A percentile compares a stretch with the other conserved stretches of the same genome.
Evolutionary conservation across 2,329 filamentous ascomycete genomes (phyloP).

Genomic region (Colletotrichum tropicicola): DNA sequence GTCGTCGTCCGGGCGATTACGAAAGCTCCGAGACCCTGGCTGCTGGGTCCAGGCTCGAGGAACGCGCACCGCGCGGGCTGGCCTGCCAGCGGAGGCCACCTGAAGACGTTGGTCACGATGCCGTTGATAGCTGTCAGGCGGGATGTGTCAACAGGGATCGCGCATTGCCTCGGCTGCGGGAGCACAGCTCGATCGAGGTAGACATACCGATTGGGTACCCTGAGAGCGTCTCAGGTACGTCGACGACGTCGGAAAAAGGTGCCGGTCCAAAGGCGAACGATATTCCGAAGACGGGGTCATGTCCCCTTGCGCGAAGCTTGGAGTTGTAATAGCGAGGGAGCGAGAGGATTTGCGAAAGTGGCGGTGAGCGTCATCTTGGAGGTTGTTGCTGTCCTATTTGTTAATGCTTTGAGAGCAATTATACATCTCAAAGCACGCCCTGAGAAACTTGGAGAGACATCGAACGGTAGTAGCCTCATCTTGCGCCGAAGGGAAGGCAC

Average conservation of each 20-base stretch:
- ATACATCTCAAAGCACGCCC: too few species aligned
- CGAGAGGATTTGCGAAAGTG: too few species aligned
- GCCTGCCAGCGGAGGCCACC: neutral
- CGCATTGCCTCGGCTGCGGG: conserved; percentile 8
- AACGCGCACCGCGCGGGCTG: conserved; percentile 10
- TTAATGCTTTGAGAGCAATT: too few species aligned
- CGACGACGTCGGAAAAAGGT: neutral
- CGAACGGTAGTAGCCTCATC: too few species aligned
- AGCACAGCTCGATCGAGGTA: conserved; percentile 10
- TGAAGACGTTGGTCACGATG: conserved; percentile 19
- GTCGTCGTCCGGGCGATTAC: neutral
- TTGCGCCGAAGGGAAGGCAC: too few species aligned
- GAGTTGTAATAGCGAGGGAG: too few species aligned
- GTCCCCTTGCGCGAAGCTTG: too few species aligned
- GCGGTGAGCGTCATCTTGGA: too few species aligned
- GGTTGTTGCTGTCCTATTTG: too few species aligned
- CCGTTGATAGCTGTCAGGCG: conserved; percentile 7
- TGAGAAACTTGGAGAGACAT: too few species aligned
- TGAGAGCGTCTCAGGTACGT: conserved; percentile 26
- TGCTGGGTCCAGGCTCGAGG: conserved; percentile 10
- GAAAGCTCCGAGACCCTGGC: conserved; percentile 4
- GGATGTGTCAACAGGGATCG: neutral
- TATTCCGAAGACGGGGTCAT: conserved; percentile 7
- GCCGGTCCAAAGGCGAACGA: conserved; percentile 3
- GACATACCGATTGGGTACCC: conserved; percentile 5